Percentiles rank a stretch among this genome's conserved stretches.
These are phyloP conservation scores for Diaporthe caulivora DNA, from an alignment of 2,329 filamentous ascomycete genomes.

Conservation along the genomic window DNA sequence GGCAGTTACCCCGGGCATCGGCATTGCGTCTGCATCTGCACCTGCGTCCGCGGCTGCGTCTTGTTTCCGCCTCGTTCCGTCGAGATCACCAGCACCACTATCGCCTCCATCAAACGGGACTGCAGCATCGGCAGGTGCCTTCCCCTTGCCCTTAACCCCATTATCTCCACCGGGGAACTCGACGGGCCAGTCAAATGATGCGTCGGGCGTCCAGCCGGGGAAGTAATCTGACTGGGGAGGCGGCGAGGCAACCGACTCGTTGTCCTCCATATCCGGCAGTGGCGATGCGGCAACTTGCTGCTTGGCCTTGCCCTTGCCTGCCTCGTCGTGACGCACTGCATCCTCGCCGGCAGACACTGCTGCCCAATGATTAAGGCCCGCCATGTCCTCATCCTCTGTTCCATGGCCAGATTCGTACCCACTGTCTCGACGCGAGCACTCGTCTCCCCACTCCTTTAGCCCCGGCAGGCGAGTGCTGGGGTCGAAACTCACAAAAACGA, in stretches of 20 bases:
- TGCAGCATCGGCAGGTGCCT: too few relatives aligned
- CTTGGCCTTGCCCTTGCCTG: slow-evolving; percentile 18
- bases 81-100: too few relatives aligned
- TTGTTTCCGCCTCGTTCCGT: too few relatives aligned
- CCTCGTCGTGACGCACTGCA: neutral
- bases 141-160: too few relatives aligned
- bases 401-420: neutral
- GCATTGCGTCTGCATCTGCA: too few relatives aligned
- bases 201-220: slow-evolving; percentile 18
- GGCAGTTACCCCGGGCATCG: too few relatives aligned
- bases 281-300: slow-evolving; percentile 4
- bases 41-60: too few relatives aligned
- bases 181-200: slow-evolving; percentile 16
- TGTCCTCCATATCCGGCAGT: slow-evolving; percentile 10
- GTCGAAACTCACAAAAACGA: slow-evolving; percentile 60
- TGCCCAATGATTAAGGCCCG: neutral
- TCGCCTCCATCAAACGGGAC: too few relatives aligned
- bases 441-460: slow-evolving; percentile 43
- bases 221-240: slow-evolving; percentile 1
- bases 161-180: too few relatives aligned
- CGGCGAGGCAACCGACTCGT: too few relatives aligned
- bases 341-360: neutral
- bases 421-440: neutral
- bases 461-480: slow-evolving; percentile 51
- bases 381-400: neutral